Percentiles rank a stretch among this genome's conserved stretches.
These are phyloP conservation scores for Cercospora nicotianae DNA, from an alignment of 2,329 filamentous ascomycete genomes.

Conservation along the genomic window DNA sequence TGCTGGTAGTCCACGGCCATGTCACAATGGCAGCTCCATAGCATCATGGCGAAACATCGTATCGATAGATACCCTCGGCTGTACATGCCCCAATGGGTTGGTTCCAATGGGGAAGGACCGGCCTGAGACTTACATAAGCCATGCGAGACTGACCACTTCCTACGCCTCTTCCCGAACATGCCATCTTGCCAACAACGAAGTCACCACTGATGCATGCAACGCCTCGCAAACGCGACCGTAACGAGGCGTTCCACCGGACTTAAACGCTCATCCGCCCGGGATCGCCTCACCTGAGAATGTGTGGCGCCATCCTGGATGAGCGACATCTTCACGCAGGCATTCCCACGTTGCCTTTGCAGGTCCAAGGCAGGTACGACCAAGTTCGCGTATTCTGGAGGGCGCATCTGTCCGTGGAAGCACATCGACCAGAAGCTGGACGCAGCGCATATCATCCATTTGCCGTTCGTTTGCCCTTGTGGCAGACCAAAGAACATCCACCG, in stretches of 20 bases:
- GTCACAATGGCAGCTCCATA: not conserved
- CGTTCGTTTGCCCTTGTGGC: not conserved
- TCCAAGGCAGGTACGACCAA: not conserved
- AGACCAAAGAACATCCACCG: not conserved
- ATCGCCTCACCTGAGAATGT: not conserved
- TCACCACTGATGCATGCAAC: not conserved
- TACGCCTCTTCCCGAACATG: not conserved
- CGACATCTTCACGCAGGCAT: not conserved
- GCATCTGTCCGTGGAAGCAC: not conserved
- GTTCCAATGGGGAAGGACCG: not conserved
- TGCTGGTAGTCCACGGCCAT: not conserved
- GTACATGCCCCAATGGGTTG: not conserved
- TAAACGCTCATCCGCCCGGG: not conserved
- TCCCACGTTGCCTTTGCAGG: not conserved
- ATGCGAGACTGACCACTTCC: not conserved
- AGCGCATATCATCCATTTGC: not conserved
- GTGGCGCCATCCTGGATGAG: not conserved
- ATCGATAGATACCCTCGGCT: slow-evolving; percentile 3
- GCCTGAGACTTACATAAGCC: not conserved
- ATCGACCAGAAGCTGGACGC: not conserved
- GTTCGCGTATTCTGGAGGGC: not conserved
- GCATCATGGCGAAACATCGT: slow-evolving; percentile 5
- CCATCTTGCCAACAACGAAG: not conserved
- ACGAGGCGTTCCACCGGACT: not conserved
- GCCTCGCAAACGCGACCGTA: not conserved